A percentile compares a stretch with the other conserved stretches of the same genome.
Conservation (phyloP, 164 flowering plant species). For the Macadamia integrifolia region DNA sequence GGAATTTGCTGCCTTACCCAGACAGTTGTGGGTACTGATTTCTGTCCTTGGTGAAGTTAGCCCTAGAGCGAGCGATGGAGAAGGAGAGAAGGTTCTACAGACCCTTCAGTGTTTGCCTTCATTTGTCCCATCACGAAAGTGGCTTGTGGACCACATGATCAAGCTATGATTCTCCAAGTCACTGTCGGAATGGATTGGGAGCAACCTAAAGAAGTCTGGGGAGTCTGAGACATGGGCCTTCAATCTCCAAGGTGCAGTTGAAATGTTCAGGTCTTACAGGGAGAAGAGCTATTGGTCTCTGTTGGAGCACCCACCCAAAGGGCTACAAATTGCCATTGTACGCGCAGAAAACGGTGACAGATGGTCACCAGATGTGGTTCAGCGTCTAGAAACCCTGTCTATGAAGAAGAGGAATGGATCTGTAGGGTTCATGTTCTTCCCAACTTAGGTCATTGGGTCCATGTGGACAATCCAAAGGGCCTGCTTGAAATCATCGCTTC, state of each 20-base stretch:
- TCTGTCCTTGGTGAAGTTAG: slow-evolving; percentile 86
- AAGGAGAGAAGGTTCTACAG: slow-evolving; percentile 76
- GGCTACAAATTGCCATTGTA: slow-evolving; percentile 56
- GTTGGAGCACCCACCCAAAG: slow-evolving; percentile 77
- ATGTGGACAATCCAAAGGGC: slow-evolving; percentile 91
- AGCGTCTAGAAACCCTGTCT: slow-evolving; percentile 53
- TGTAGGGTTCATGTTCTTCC: slow-evolving; percentile 72
- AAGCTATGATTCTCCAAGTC: slow-evolving; percentile 80
- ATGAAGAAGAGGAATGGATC: slow-evolving; percentile 21
- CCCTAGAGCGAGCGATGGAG: slow-evolving; percentile 52
- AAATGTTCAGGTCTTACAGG: slow-evolving; percentile 91
- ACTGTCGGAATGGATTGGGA: slow-evolving; percentile 83
- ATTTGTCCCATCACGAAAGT: slow-evolving; percentile 71
- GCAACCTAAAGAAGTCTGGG: slow-evolving; percentile 73
- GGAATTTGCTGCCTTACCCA: too few species aligned
- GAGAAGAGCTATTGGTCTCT: slow-evolving; percentile 74
- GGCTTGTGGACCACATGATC: slow-evolving; percentile 89
- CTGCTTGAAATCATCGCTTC: slow-evolving; percentile 78
- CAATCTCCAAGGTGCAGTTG: slow-evolving; percentile 76
- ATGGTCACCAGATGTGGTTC: slow-evolving; percentile 53
- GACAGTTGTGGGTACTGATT: slow-evolving; percentile 94
- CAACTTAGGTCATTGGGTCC: slow-evolving; percentile 94
- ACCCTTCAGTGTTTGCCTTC: slow-evolving; percentile 76
- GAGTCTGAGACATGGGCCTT: slow-evolving; percentile 74
- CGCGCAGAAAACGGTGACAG: slow-evolving; percentile 94